Conservation (phyloP, 768 basidiomycete genomes). For the Auriscalpium microsporum region DNA sequence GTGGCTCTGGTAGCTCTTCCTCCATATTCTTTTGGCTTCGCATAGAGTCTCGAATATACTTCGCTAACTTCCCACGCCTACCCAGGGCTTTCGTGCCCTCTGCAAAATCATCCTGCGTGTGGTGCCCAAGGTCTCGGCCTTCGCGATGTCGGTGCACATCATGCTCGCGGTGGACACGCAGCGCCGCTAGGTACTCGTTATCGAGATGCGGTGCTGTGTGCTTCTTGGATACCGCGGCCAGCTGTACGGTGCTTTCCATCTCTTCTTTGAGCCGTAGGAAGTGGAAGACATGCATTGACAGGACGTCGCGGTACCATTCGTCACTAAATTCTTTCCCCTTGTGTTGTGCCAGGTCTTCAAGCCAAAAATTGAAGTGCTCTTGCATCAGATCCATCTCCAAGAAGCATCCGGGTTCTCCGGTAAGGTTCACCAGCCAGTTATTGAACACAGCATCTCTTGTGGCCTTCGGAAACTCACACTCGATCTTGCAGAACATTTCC, state of each 20-base stretch:
- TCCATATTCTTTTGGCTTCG: background rate
- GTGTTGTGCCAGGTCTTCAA: constrained; percentile 17
- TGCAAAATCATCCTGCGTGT: background rate
- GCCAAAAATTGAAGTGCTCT: constrained; percentile 26
- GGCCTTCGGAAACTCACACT: background rate
- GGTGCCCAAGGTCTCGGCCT: background rate
- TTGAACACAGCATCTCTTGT: background rate
- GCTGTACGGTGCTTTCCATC: constrained; percentile 17
- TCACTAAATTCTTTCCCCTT: constrained; percentile 19
- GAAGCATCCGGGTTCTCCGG: constrained; percentile 5
- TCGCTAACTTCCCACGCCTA: background rate
- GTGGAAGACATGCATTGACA: constrained; percentile 25
- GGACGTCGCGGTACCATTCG: constrained; percentile 21
- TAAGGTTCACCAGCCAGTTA: constrained; percentile 15
- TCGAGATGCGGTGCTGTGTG: constrained; percentile 18
- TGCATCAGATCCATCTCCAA: constrained; percentile 19
- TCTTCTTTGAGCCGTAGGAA: constrained; percentile 25
- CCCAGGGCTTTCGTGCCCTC: background rate
- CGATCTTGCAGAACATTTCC: constrained; percentile 7
- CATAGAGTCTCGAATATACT: background rate
- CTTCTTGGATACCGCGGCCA: constrained; percentile 12
- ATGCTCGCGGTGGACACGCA: background rate
- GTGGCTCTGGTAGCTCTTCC: background rate
- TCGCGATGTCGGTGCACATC: background rate
- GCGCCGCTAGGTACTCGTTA: background rate